Percentiles rank a stretch among this genome's conserved stretches.
Evolutionary conservation across 345 rosid genomes (phyloP).

Genomic region (Syzygium grande): DNA sequence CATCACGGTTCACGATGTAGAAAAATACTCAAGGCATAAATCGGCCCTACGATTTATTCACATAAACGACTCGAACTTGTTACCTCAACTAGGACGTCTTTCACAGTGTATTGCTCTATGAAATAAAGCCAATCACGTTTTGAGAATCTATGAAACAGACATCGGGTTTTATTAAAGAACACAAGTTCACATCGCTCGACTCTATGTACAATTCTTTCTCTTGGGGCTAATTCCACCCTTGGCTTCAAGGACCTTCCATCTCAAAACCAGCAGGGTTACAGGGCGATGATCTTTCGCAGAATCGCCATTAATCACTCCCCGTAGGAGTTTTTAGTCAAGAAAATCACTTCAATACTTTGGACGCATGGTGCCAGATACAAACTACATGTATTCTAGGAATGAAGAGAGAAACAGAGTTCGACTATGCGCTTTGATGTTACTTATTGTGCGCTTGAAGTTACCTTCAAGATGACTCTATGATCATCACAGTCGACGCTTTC

Average conservation of each 20-base stretch:
- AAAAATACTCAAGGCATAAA: not conserved
- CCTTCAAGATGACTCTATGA: not conserved
- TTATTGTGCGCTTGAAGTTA: not conserved
- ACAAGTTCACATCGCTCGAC: not conserved
- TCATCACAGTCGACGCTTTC: not conserved
- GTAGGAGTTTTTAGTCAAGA: not conserved
- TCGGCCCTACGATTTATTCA: not conserved
- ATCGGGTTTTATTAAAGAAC: not conserved
- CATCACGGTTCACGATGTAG: not conserved
- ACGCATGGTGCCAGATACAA: not conserved
- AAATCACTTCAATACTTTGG: not conserved
- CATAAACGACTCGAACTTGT: no score
- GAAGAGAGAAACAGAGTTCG: not conserved
- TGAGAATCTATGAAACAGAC: not conserved
- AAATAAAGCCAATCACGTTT: not conserved
- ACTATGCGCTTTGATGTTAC: not conserved
- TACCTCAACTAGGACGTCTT: no score
- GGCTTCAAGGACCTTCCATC: not conserved
- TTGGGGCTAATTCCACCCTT: not conserved
- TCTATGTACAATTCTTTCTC: not conserved
- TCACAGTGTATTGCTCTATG: not conserved
- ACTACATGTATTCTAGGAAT: not conserved
- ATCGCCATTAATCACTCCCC: not conserved
- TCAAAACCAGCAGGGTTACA: not conserved
- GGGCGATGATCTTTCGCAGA: not conserved